phyloP scores from a whole-genome alignment of 2,329 filamentous ascomycete genomes.

The Diaporthe sp. region DNA sequence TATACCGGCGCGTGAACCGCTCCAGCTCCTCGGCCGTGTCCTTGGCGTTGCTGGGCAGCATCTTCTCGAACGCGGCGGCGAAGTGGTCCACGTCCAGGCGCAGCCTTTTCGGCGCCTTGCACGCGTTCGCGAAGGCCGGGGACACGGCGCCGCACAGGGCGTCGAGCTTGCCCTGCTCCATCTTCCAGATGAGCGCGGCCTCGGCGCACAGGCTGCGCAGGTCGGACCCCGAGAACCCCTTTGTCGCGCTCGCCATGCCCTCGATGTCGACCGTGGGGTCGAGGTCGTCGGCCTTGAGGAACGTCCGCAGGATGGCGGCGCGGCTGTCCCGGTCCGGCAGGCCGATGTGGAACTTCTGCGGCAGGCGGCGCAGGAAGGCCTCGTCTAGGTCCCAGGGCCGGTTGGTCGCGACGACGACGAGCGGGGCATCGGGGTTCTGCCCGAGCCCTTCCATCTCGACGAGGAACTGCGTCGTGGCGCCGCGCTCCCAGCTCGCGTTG shows the following conservation, averaged over 20 bases:
- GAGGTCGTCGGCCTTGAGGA: background rate
- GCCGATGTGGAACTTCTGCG: background rate
- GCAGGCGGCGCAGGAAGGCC: slow-evolving; percentile 1
- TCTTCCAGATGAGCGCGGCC: slow-evolving; percentile 7
- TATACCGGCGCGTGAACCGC: background rate
- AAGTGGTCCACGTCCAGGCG: slow-evolving; percentile 19
- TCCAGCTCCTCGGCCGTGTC: background rate
- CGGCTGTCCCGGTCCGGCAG: background rate
- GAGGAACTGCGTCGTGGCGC: background rate
- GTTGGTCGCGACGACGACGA: slow-evolving; percentile 1
- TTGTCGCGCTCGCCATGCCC: background rate
- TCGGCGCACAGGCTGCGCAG: slow-evolving; percentile 5
- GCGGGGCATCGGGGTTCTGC: background rate
- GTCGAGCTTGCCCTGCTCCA: background rate
- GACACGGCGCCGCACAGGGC: background rate
- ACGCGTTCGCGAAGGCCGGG: background rate
- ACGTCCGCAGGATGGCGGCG: background rate
- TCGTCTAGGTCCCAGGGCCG: slow-evolving; percentile 11
- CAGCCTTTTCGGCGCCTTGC: background rate
- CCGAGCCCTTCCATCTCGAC: background rate
- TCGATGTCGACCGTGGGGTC: slow-evolving; percentile 1
- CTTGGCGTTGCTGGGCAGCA: background rate
- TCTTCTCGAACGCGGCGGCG: slow-evolving; percentile 2
- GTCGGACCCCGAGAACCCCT: background rate
- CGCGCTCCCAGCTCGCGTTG: background rate